Evolutionary conservation across 164 flowering plant genomes (phyloP), one percentile per base, ranked within the genome.

Genomic region (Tinospora cordifolia): DNA sequence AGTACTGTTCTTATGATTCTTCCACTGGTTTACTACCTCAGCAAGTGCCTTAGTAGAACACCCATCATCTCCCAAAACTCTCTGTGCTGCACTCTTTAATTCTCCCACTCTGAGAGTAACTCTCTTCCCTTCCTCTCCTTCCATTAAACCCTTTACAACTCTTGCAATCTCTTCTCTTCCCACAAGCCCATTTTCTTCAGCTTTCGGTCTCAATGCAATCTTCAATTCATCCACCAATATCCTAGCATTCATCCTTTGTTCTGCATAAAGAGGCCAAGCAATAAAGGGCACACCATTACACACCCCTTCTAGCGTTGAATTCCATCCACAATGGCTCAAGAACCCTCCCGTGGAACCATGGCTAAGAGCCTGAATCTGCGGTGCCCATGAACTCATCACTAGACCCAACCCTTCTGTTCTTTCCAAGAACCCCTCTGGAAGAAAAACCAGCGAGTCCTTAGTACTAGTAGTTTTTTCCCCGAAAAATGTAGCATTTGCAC

Each of bases 231-330:
- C 81, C 4, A 24, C 26, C 11, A 84, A 30, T 75, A 82, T 71
- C 27, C 74, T 75, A 0, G 82, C 82, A 30, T 82, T 84, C 87
- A 80, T 77, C 13, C 64, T 79, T 22, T 84, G 87, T 74, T 84
- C 87, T 0, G 87, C 82, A 30, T 58, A 82, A 3, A 84, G 76
- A 2, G 87, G 87, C 87, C 87, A 84, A 0, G 82, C 80, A 51
- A 84, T 76, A 39, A 84, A 44, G 0, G 87, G 87, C 26, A 82
- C 76, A 0, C 87, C 84, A 26, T 79, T 22, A 9, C 76, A 71
- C 3, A 84, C 25, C 11, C 81, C 76, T 67, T 84, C 87, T 0
- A 84, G 10, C 85, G 80, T 47, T 84, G n/a, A n/a, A n/a, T n/a
- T n/a, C n/a, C n/a, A n/a, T n/a, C n/a, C n/a, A n/a, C n/a, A n/a